Evolutionary conservation across 164 flowering plant genomes (phyloP).

Genomic region (Taxillus chinensis): DNA sequence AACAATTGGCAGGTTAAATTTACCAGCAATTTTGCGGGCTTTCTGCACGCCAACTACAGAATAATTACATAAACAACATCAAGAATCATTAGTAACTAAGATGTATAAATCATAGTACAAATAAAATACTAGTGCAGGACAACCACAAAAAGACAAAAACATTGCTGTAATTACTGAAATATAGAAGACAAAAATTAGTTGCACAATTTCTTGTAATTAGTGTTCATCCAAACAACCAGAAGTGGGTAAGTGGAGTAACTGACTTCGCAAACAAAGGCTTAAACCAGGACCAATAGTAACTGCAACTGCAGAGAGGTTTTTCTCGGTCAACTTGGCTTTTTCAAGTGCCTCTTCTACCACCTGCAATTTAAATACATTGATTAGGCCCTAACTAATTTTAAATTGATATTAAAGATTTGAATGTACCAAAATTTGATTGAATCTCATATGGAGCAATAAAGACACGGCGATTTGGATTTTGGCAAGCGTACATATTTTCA

Average conservation of each 20-base stretch:
- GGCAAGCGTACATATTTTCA: too few relatives aligned
- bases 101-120: not conserved
- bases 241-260: constrained; percentile 6
- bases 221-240: too few relatives aligned
- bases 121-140: not conserved
- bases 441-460: too few relatives aligned
- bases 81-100: too few relatives aligned
- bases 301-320: constrained; percentile 80
- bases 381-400: not conserved
- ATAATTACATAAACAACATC: constrained; percentile 7
- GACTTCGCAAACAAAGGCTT: constrained; percentile 92
- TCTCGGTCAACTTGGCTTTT: constrained; percentile 57
- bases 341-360: constrained; percentile 81
- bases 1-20: constrained; percentile 55
- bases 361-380: constrained; percentile 23
- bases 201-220: too few relatives aligned
- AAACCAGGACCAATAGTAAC: constrained; percentile 98
- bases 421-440: too few relatives aligned
- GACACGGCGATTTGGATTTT: too few relatives aligned
- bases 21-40: constrained; percentile 72
- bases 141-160: not conserved
- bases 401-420: not conserved
- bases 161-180: not conserved
- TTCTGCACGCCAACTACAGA: constrained; percentile 84
- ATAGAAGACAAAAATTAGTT: too few relatives aligned